Evolutionary conservation across 2,329 filamentous ascomycete species (phyloP).

Genomic region (Botrytis hyacinthi): DNA sequence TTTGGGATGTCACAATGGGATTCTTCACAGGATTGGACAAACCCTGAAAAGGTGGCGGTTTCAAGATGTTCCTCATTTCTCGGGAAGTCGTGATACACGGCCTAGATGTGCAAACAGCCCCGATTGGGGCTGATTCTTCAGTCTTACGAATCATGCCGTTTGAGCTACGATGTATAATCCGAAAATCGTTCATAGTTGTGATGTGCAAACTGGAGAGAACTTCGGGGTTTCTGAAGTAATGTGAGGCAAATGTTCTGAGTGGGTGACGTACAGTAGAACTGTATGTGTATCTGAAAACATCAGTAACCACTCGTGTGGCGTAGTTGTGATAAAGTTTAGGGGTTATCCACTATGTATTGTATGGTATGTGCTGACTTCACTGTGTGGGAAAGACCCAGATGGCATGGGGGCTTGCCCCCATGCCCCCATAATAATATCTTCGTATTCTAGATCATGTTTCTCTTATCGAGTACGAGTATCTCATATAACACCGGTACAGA

Average conservation of each 20-base stretch:
- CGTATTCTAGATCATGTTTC: background rate
- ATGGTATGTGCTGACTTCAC: background rate
- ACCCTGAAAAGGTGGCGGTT: background rate
- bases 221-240: background rate
- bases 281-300: background rate
- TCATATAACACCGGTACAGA: background rate
- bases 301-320: background rate
- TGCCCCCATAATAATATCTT: background rate
- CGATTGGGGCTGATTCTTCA: background rate
- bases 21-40: background rate
- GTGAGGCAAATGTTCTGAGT: background rate
- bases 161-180: background rate
- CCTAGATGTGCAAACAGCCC: background rate
- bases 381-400: background rate
- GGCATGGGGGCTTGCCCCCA: background rate
- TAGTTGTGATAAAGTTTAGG: background rate
- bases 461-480: background rate
- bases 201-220: background rate
- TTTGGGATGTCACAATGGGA: background rate
- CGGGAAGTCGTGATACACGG: background rate
- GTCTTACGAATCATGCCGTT: background rate
- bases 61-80: background rate
- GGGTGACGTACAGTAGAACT: background rate
- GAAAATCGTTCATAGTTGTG: background rate
- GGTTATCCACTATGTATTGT: background rate